These are phyloP conservation scores for Backusella psychrophila DNA, from an alignment of 192 early-diverging fungal genomes.

Conservation along the genomic window DNA sequence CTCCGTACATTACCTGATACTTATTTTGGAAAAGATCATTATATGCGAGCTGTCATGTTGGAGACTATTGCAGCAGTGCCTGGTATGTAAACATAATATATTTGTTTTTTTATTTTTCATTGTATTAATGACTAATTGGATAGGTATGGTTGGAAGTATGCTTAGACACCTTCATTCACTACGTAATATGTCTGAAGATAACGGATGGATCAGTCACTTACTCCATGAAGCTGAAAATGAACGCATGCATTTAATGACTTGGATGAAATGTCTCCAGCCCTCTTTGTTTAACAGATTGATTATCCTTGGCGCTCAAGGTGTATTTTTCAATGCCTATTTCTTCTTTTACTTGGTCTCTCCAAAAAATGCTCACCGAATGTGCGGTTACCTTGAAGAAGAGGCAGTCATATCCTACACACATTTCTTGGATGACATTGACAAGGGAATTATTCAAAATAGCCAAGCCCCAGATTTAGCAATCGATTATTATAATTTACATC, in stretches of 20 bases:
- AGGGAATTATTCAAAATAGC: slow-evolving; percentile 63
- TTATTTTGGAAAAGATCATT: slow-evolving; percentile 74
- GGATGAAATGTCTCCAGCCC: slow-evolving; percentile 73
- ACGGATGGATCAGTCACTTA: slow-evolving; percentile 89
- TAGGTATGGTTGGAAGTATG: slow-evolving; percentile 88
- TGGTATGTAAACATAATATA: slow-evolving; percentile 29
- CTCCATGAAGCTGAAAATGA: slow-evolving; percentile 95
- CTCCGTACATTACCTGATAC: slow-evolving; percentile 63
- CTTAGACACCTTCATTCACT: slow-evolving; percentile 78
- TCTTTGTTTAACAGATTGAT: slow-evolving; percentile 58
- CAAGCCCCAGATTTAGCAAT: slow-evolving; percentile 82
- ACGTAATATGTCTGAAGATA: slow-evolving; percentile 74
- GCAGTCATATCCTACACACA: slow-evolving; percentile 90
- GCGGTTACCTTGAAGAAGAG: slow-evolving; percentile 92
- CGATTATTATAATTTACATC: slow-evolving; percentile 79
- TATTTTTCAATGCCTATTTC: slow-evolving; percentile 91
- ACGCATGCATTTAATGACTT: slow-evolving; percentile 60
- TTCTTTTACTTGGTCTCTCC: slow-evolving; percentile 81
- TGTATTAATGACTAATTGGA: slow-evolving; percentile 38
- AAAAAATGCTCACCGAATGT: slow-evolving; percentile 78
- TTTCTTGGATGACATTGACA: slow-evolving; percentile 73
- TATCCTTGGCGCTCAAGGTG: slow-evolving; percentile 78
- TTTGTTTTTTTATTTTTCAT: not conserved
- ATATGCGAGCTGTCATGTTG: slow-evolving; percentile 77
- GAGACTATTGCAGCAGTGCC: slow-evolving; percentile 73